phyloP scores from a whole-genome alignment of 1,139 yeast genomes.

The Pichia sp. region DNA sequence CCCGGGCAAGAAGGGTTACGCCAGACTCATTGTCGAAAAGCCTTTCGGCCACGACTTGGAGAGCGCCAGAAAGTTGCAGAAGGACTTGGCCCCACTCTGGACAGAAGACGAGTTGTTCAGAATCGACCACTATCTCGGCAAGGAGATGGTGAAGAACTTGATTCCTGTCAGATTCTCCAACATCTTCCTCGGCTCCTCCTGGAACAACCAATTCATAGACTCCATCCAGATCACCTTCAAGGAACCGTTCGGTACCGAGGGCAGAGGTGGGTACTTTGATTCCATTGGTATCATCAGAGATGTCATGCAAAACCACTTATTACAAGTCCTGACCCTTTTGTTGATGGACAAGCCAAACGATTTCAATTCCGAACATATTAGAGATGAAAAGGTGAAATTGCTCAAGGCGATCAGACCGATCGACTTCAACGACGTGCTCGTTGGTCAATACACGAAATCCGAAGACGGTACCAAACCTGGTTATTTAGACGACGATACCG shows the following conservation, averaged over 20 bases:
- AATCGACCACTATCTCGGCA: constrained; percentile 96
- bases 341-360: constrained; percentile 97
- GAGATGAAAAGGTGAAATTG: constrained; percentile 95
- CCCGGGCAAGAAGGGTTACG: constrained; percentile 53
- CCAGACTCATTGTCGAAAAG: constrained; percentile 90
- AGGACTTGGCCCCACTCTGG: constrained; percentile 78
- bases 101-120: constrained; percentile 89
- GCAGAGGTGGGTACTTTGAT: constrained; percentile 98
- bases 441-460: constrained; percentile 87
- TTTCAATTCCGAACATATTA: constrained; percentile 86
- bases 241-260: constrained; percentile 98
- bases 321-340: constrained; percentile 86
- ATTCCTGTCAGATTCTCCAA: constrained; percentile 89
- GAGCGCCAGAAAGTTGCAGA: constrained; percentile 74
- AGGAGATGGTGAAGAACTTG: constrained; percentile 96
- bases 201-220: constrained; percentile 79
- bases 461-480: constrained; percentile 89
- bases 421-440: constrained; percentile 60
- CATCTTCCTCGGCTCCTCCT: constrained; percentile 75
- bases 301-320: constrained; percentile 96
- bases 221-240: constrained; percentile 88
- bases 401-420: constrained; percentile 78
- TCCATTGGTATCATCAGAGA: constrained; percentile 94
- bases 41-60: constrained; percentile 95
- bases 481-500: constrained; percentile 93